Percentiles rank a stretch among this genome's conserved stretches.
phyloP scores from a whole-genome alignment of 495 filamentous ascomycete genomes.

The Bacidia rubella region DNA sequence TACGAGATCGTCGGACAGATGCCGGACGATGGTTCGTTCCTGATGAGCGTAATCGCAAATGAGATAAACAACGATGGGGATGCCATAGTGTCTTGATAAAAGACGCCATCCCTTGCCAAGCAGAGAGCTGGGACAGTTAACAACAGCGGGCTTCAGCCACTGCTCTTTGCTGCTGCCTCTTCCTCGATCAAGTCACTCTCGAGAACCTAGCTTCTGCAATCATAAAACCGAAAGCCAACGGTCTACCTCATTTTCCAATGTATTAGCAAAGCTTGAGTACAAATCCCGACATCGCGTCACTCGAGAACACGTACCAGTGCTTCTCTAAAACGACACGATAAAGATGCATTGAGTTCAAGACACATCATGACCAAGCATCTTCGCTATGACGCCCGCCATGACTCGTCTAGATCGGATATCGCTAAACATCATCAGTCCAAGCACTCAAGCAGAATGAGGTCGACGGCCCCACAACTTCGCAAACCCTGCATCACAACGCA shows the following conservation, averaged over 20 bases:
- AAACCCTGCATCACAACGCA: neutral
- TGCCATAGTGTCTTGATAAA: no score
- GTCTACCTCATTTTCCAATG: neutral
- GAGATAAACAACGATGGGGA: no score
- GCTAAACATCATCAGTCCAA: neutral
- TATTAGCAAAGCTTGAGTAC: neutral
- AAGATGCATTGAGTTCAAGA: neutral
- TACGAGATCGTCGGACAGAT: no score
- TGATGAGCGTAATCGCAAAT: no score
- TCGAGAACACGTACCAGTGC: neutral
- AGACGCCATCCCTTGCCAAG: no score
- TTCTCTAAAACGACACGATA: neutral
- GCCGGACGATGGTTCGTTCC: no score
- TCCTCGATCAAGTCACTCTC: no score
- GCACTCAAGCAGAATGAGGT: neutral
- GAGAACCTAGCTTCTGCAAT: no score
- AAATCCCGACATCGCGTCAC: neutral
- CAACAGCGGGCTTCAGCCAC: no score
- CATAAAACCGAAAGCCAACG: neutral
- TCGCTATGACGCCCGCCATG: neutral
- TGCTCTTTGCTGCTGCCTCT: no score
- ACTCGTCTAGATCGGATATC: neutral
- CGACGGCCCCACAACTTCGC: constrained; percentile 1
- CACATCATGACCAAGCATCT: neutral
- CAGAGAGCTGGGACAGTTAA: no score